Evolutionary conservation across 2,329 filamentous ascomycete genomes (phyloP).

Genomic region (Colletotrichum agaves): DNA sequence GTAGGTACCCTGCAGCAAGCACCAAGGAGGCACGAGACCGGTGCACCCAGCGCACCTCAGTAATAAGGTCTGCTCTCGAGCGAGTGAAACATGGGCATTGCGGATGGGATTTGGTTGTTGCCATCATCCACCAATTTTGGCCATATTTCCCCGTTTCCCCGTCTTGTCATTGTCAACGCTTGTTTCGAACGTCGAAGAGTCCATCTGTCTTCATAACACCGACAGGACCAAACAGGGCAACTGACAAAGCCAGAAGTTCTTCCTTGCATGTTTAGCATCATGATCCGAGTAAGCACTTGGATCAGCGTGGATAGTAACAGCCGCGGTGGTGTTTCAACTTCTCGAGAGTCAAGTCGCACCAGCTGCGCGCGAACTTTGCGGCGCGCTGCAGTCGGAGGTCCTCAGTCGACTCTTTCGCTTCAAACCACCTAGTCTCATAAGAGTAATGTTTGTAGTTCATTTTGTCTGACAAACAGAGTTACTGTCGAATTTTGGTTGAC

Average conservation of each 20-base stretch:
- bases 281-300: constrained; percentile 17
- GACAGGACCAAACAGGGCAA: background rate
- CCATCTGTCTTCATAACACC: background rate
- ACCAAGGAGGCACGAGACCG: background rate
- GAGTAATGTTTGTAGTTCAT: background rate
- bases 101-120: constrained; percentile 14
- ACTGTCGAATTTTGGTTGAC: constrained; percentile 4
- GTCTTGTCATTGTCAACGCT: background rate
- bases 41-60: background rate
- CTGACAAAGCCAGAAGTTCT: background rate
- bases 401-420: background rate
- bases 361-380: background rate
- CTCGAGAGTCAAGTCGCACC: constrained; percentile 1
- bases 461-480: background rate
- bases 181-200: background rate
- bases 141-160: background rate
- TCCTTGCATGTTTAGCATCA: constrained; percentile 5
- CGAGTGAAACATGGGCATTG: constrained; percentile 16
- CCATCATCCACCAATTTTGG: background rate
- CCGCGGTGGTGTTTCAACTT: constrained; percentile 19
- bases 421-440: background rate
- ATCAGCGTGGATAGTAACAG: constrained; percentile 14
- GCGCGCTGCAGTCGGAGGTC: background rate
- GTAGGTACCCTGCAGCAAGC: background rate
- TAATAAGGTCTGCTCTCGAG: background rate